phyloP scores from a whole-genome alignment of 495 filamentous ascomycete species.

The Astrocystis sublimbata region DNA sequence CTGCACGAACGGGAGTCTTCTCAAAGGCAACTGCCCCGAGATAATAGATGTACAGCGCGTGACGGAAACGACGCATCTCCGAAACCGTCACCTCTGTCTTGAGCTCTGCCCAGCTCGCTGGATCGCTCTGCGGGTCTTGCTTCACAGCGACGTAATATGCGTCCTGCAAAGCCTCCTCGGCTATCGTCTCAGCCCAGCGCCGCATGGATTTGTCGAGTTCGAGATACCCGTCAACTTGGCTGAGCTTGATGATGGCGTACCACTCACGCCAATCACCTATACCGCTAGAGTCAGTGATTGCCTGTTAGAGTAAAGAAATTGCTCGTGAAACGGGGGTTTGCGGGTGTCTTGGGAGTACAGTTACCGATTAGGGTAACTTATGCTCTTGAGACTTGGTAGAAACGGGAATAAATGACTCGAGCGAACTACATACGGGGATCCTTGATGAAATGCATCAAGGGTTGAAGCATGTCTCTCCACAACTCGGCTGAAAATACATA shows the following conservation, averaged over 20 bases:
- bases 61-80: background rate
- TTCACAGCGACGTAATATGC: background rate
- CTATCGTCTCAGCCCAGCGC: background rate
- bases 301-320: too few species aligned
- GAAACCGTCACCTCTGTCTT: background rate
- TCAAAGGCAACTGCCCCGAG: background rate
- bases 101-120: background rate
- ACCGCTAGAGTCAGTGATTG: background rate
- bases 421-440: too few species aligned
- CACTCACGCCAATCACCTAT: background rate
- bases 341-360: too few species aligned
- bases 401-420: too few species aligned
- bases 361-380: too few species aligned
- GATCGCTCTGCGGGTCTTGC: background rate
- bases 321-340: too few species aligned
- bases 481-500: too few species aligned
- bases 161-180: background rate
- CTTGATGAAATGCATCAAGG: too few species aligned
- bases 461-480: too few species aligned
- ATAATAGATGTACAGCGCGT: background rate
- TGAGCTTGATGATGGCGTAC: background rate
- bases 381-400: too few species aligned
- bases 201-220: background rate
- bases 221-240: background rate
- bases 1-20: too few species aligned